Base-by-base conservation (phyloP, 352 stramenopile genomes). In the Pythium vanterpoolii region DNA sequence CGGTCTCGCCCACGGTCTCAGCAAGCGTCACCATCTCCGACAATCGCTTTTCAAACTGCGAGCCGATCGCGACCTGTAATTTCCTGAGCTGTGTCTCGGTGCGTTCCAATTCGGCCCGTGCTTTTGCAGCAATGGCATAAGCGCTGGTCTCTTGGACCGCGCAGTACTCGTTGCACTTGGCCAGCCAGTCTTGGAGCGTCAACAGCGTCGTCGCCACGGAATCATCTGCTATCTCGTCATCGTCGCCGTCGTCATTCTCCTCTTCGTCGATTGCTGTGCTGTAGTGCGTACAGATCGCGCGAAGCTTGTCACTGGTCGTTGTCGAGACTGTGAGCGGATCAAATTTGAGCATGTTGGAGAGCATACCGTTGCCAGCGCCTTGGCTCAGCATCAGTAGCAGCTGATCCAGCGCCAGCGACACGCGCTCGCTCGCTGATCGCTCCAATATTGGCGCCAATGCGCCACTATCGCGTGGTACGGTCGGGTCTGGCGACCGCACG, bases 1-100 rank as follows among this genome's bases (percentile, higher is more conserved):
- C 71, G 4, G 45, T 69, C 51, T 28, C 62, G 60, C 46, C 64
- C 45, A 49, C 64, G 60, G 39, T 64, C 1, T 74, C 63, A 6
- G 74, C 69, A 14, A 73, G 49, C 23, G 50, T 64, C 23, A 86
- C 64, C 2, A 71, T 74, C 54, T 87, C 79, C 0, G 73, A 72
- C 7, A 86, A 50, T 4, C 77, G 77, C 1, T 69, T 69, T 10
- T 89, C 72, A 47, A 86, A 89, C 48, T 89, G 73, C 9, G 73
- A 68, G 8, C 66, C 69, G n/a, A 89, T 86, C 18, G 75, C 77
- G 4, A 64, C 58, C 24, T 78, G 73, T 27, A 87, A 56, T 48
- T 86, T 86, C 61, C 76, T 76, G 7, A 89, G 66, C 53, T 89
- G 77, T 16, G 46, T 68, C 53, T 89, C 77, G 0, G 79, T 87